Evolutionary conservation across 495 filamentous ascomycete genomes (phyloP), one percentile per base, ranked within the genome.

Genomic region (Xylaria venustula): DNA sequence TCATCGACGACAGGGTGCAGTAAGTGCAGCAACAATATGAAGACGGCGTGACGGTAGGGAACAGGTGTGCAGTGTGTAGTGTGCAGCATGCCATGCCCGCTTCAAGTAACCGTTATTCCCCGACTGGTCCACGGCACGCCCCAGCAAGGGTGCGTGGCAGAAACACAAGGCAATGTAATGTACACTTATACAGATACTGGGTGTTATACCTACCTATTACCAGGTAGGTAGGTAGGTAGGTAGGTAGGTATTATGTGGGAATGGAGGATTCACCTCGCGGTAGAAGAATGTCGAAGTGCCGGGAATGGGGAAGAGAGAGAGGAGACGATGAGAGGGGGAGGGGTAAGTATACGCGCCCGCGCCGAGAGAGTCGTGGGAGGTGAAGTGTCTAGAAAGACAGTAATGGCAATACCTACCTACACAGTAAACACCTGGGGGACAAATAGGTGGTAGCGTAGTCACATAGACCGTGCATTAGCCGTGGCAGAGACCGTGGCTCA

Each of bases 111-210:
- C 34, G 20, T 25, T 40, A 61, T 58, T 68, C 65, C 63, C 68
- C 68, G 68, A 68, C 58, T 71, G 68, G 66, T 64, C 58, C 60
- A 62, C 61, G 41, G 55, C 30, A 54, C 42, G 52, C 50, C 58
- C 63, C 41, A 58, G 25, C 62, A 54, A 59, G 60, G 65, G 53
- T 61, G 60, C 56, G 62, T 53, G 62, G 52, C 34, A 64, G 49
- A 40, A 46, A 58, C 30, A 45, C 11, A 34, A 5, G 5, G 30
- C 30, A 11, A 34, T 34, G n/a, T n/a, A n/a, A n/a, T n/a, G n/a
- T n/a, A n/a, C n/a, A n/a, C n/a, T n/a, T n/a, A n/a, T n/a, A n/a
- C n/a, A n/a, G n/a, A n/a, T n/a, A n/a, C n/a, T n/a, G n/a, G n/a
- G n/a, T n/a, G n/a, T n/a, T n/a, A n/a, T n/a, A n/a, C n/a, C n/a